Evolutionary conservation across 257 asterid species (phyloP).

Genomic region (Rehmannia glutinosa): DNA sequence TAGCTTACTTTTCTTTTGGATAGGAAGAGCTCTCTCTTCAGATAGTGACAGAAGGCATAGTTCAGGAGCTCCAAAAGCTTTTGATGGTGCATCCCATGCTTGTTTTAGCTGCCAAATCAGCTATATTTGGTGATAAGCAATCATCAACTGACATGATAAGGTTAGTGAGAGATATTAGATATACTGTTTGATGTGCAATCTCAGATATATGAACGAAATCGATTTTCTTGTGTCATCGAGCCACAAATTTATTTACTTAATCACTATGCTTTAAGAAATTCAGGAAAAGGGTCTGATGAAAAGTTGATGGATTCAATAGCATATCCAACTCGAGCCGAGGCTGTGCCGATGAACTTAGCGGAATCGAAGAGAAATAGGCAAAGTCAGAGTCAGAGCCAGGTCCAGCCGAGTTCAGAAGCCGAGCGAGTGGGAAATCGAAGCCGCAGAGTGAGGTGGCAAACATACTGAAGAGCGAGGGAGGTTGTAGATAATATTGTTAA

Average conservation of each 20-base stretch:
- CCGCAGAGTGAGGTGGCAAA: conserved; percentile 47
- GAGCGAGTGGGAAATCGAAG: conserved; percentile 21
- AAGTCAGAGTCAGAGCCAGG: background rate
- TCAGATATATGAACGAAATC: too few relatives aligned
- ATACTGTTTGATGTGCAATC: too few relatives aligned
- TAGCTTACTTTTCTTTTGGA: too few relatives aligned
- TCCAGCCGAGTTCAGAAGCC: background rate
- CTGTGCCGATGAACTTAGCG: conserved; percentile 12
- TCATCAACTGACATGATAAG: conserved; percentile 37
- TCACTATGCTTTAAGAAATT: too few relatives aligned
- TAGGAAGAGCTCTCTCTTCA: too few relatives aligned
- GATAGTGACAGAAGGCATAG: too few relatives aligned
- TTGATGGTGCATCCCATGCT: conserved; percentile 67
- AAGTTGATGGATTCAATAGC: too few relatives aligned
- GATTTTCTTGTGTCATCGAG: too few relatives aligned
- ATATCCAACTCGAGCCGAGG: conserved; percentile 51
- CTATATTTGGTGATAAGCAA: conserved; percentile 43
- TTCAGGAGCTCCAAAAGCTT: conserved; percentile 62
- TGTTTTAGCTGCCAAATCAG: conserved; percentile 62
- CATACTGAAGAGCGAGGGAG: conserved; percentile 38
- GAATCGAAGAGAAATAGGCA: conserved; percentile 27
- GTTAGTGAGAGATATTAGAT: conserved; percentile 28
- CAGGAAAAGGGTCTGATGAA: too few relatives aligned
- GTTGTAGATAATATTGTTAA: background rate
- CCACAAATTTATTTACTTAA: too few relatives aligned